Conservation (phyloP, 768 basidiomycete species). For the Boletales sp. region DNA sequence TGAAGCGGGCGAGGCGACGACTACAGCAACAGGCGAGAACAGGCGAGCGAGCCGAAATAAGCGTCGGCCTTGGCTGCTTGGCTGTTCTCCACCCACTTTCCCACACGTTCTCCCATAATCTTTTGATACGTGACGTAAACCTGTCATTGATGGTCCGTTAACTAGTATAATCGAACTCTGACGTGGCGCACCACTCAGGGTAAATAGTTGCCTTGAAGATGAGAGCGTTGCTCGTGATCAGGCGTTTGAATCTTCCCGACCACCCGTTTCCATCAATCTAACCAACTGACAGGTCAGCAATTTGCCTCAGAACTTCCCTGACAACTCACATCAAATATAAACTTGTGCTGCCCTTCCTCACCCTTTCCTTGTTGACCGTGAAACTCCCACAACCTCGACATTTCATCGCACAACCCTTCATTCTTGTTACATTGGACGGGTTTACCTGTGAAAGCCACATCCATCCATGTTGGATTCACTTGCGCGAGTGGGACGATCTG, state of each 20-base stretch:
- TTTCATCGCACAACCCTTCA: constrained; percentile 34
- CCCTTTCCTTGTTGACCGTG: constrained; percentile 38
- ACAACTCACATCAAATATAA: constrained; percentile 50
- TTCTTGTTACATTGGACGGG: constrained; percentile 39
- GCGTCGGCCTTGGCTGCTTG: no score
- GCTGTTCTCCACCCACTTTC: no score
- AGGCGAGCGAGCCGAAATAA: no score
- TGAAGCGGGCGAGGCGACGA: no score
- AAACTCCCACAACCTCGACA: constrained; percentile 51
- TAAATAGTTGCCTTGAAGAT: constrained; percentile 71
- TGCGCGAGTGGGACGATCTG: constrained; percentile 33
- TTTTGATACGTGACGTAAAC: constrained; percentile 54
- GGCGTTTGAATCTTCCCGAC: constrained; percentile 66
- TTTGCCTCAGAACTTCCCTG: no score
- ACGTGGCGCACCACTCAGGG: constrained; percentile 59
- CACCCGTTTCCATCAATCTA: constrained; percentile 62
- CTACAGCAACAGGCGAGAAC: no score
- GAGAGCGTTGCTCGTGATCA: constrained; percentile 58
- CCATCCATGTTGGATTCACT: constrained; percentile 55
- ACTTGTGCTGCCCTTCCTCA: constrained; percentile 58
- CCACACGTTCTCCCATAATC: no score
- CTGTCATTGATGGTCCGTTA: constrained; percentile 10
- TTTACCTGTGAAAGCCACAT: constrained; percentile 52
- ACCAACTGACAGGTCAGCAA: no score
- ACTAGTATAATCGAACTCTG: neutral